Base-by-base conservation (phyloP, 2,329 filamentous ascomycete species). In the Ophiocordyceps unilateralis region DNA sequence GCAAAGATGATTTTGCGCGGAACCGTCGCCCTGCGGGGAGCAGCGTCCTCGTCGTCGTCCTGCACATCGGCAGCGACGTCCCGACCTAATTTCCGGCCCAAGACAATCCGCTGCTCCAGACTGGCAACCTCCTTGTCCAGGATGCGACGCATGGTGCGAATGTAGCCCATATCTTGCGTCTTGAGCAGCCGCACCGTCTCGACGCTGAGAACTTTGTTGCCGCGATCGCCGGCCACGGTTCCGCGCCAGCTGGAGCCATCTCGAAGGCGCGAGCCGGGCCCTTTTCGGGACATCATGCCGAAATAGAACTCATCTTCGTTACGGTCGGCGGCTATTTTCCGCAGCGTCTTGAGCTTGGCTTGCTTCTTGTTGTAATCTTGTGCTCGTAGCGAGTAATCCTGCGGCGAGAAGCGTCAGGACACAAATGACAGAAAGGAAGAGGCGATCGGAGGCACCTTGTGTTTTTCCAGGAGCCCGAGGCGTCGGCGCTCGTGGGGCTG, bases 391-490 rank as follows among this genome's bases (percentile, higher is more conserved):
- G 70, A 68, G 60, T 81, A 81, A 58, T 81, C 77, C 70, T 73
- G 46, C 15, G 15, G 32, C 5, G 39, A 43, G 44, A 10, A 36
- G 11, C 9, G 45, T 44, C 44, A 40, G 39, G 37, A 38, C 14
- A 19, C 36, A 8, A 7, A n/a, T n/a, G 34, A 24, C 22, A 23
- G 48, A 26, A 11, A 26, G 24, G 24, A 26, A 11, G 24, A 26
- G 24, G 24, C 6, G 24, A 11, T 26, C 6, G 11, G 4, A 20
- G 57, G 37, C 56, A 81, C 80, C 68, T 95, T 95, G 72, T 91
- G 83, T 67, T 98, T 96, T 62, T 96, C 91, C 47, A 96, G 78
- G 20, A 96, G 74, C 49, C 91, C 91, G 64, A 87, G 86, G 67
- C 85, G 85, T 50, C 80, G 69, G 43, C 91, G 84, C 58, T 88